These are phyloP conservation scores for Chamaecyparis obtusa DNA, from an alignment of 75 land plant genomes.

Conservation along the genomic window DNA sequence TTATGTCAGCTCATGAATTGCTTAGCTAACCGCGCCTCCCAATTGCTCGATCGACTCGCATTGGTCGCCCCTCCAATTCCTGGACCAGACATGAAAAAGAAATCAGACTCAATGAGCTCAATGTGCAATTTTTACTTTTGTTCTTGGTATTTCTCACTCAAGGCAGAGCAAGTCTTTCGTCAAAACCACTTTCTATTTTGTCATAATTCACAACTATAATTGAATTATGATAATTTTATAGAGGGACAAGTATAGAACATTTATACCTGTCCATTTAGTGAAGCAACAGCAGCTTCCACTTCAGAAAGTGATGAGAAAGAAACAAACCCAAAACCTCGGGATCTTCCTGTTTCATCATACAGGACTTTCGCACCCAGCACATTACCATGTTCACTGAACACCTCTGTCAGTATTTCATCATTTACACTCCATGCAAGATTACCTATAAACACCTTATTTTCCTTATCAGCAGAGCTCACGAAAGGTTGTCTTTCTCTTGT, in stretches of 20 bases:
- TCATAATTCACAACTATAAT: background rate
- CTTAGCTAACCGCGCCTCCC: background rate
- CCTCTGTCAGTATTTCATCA: constrained; percentile 44
- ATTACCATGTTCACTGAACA: constrained; percentile 51
- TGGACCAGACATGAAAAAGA: background rate
- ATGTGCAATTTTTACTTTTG: background rate
- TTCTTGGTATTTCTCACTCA: background rate
- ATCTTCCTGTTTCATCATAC: constrained; percentile 87
- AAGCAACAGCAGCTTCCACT: constrained; percentile 64
- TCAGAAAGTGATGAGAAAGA: constrained; percentile 53
- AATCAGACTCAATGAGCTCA: background rate
- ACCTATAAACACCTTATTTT: constrained; percentile 69
- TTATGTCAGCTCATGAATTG: background rate
- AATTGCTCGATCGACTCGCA: constrained; percentile 7
- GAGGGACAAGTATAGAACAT: background rate
- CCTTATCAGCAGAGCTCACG: constrained; percentile 18
- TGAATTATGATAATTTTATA: background rate
- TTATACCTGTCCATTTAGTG: constrained; percentile 67
- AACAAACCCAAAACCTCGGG: constrained; percentile 94
- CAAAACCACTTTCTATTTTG: background rate
- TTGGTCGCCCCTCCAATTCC: constrained; percentile 6
- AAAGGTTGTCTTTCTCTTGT: constrained; percentile 35
- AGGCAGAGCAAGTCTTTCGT: background rate
- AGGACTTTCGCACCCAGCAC: constrained; percentile 68
- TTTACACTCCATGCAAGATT: constrained; percentile 76